phyloP scores from a whole-genome alignment of 148 eudicot genomes.

The Rhododendron henanense region DNA sequence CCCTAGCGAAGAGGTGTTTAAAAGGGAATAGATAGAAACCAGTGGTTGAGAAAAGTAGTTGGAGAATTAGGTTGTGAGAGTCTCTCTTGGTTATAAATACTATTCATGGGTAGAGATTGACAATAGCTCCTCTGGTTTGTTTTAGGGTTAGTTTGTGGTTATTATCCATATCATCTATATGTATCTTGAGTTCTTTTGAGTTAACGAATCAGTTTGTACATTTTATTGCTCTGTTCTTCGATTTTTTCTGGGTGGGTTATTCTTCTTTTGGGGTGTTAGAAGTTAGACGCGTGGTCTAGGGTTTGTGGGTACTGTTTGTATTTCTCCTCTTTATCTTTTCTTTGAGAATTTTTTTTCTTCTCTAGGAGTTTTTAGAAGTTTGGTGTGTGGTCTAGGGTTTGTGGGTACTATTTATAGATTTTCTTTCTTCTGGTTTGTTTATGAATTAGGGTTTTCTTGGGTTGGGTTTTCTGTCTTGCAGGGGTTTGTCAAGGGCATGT shows the following conservation, averaged over 20 bases:
- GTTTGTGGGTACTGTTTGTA: background rate
- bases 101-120: background rate
- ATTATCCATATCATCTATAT: fast-evolving
- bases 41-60: conserved; percentile 5
- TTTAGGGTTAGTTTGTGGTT: background rate
- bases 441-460: background rate
- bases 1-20: background rate
- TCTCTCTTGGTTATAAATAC: background rate
- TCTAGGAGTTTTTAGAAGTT: background rate
- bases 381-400: background rate
- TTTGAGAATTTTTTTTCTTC: background rate
- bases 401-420: background rate
- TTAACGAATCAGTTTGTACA: background rate
- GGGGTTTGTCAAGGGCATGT: background rate
- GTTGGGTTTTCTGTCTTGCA: background rate
- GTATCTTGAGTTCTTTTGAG: background rate
- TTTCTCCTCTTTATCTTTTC: background rate
- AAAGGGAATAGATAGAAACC: background rate
- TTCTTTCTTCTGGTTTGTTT: background rate
- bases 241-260: background rate
- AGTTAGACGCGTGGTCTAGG: background rate
- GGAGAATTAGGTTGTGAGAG: background rate
- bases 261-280: too few species aligned
- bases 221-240: background rate
- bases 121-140: background rate